Base-by-base conservation (phyloP, 805 yeast species). In the Sugiyamaella floridensis region DNA sequence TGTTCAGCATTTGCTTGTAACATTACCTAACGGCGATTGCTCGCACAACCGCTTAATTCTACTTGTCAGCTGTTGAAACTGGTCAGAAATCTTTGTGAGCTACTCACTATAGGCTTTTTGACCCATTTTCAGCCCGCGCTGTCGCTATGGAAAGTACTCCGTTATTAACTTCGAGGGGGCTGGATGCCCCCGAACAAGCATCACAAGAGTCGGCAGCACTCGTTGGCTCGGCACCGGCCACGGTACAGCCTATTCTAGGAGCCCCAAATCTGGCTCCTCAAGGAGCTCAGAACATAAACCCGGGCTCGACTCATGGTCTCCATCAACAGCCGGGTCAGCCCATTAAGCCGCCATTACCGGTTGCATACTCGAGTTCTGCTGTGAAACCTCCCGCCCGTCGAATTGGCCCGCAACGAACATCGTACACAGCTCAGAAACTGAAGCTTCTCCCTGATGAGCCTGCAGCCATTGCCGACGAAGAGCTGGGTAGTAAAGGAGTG, bases 371-470 rank as follows among this genome's bases (percentile, higher is more conserved):
- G n/a, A 14, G 32, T 34, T 20, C 48, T 16, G 32, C 29, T 32
- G 14, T 18, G 48, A 47, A 41, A 40, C 10, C 45, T 18, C 37
- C 20, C 3, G 48, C 37, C 16, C 49, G 53, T 7, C 41, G 66
- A 34, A 50, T 57, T 3, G 76, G 76, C 8, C 76, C 76, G 14
- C 75, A 71, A 29, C 75, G 99, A 68, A 86, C 96, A 0, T 88
- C 97, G 1, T 88, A 85, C 62, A 85, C 89, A 0, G 84, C 96
- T 0, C 96, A 92, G 65, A 86, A 87, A 65, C 76, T 92, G 60
- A 97, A 90, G 12, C 71, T 92, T 45, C 84, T 92, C 50, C 99
- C 99, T 0, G 89, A 72, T 14, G 69, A 65, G 40, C 60, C 60
- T 6, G 48, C 50, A 20, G 45, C 55, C 29, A 48, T 53, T 9